Evolutionary conservation across 345 rosid genomes (phyloP), one percentile per base, ranked within the genome.

Genomic region (Jatropha curcas): DNA sequence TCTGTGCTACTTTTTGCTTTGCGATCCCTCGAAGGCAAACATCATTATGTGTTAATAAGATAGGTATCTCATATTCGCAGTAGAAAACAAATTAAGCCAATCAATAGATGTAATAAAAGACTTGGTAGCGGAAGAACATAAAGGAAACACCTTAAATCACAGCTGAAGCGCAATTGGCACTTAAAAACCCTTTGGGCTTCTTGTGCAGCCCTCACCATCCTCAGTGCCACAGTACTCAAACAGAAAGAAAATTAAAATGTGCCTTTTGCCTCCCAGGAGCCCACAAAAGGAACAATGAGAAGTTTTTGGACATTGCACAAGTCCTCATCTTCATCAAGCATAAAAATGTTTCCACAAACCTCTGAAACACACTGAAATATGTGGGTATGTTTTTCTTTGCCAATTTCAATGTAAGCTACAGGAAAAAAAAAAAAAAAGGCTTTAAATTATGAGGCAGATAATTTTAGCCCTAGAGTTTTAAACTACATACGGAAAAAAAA

Each of bases 241-340:
- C 99, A 95, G 67, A 86, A 86, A 57, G 83, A 74, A n/a, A n/a
- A 82, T 82, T 87, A 39, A 81, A 72, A 80, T 95, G 99, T 34
- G 69, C 81, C 79, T 71, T 87, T 80, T 88, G 91, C 79, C 77
- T 87, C 30, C 97, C 93, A 2, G 92, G 94, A 82, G 99, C 72
- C 99, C 98, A 82, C 99, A 91, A 62, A 86, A 81, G 60, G 97
- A 88, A 68, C 98, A 92, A 78, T 95, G 99, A 78, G 89, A 81
- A 74, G 72, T 55, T 81, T 84, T 84, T 43, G 70, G 70, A 76
- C 78, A 66, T 84, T 73, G 82, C 79, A n/a, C 41, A 84, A 76
- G 72, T 48, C 73, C 59, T 76, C 84, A 65, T 74, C 74, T 34
- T 65, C 73, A 77, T 59, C 28, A 70, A 74, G 41, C 74, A 67